Conservation (phyloP, 305 asterid genomes). For the Coffea humblotiana region DNA sequence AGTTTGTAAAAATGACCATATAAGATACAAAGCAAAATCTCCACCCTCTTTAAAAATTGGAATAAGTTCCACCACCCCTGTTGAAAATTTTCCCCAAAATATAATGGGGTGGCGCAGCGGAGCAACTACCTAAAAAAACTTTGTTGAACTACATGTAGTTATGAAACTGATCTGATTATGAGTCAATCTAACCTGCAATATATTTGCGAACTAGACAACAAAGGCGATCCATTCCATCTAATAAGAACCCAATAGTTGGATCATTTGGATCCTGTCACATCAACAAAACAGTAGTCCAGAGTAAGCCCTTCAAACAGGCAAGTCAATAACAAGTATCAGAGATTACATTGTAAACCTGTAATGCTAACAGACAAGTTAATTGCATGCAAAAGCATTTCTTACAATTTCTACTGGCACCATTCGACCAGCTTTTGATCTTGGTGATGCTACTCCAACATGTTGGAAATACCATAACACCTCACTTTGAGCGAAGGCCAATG, state of each 20-base stretch:
- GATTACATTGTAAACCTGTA: constrained; percentile 12
- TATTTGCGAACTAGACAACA: constrained; percentile 97
- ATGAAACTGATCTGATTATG: constrained; percentile 6
- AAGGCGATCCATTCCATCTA: constrained; percentile 97
- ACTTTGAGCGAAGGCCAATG: constrained; percentile 95
- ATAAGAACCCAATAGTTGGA: constrained; percentile 92
- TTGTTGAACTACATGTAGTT: background rate
- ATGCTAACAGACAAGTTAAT: constrained; percentile 20
- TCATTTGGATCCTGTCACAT: constrained; percentile 85
- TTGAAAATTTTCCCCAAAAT: background rate
- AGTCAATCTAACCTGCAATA: constrained; percentile 77
- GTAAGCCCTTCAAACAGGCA: constrained; percentile 16
- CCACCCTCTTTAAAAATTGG: too few relatives aligned
- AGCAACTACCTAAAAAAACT: background rate
- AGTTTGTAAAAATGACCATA: too few relatives aligned
- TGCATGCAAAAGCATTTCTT: constrained; percentile 37
- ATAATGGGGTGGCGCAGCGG: background rate
- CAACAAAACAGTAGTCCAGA: constrained; percentile 1
- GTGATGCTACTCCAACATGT: constrained; percentile 84
- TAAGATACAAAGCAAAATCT: too few relatives aligned
- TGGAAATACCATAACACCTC: constrained; percentile 98
- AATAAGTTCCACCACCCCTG: too few relatives aligned
- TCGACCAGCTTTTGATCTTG: constrained; percentile 77
- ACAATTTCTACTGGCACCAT: constrained; percentile 85
- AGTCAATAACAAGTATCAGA: constrained; percentile 15